Base-by-base conservation (phyloP, 129 eudicot genomes). In the Dittrichia graveolens region DNA sequence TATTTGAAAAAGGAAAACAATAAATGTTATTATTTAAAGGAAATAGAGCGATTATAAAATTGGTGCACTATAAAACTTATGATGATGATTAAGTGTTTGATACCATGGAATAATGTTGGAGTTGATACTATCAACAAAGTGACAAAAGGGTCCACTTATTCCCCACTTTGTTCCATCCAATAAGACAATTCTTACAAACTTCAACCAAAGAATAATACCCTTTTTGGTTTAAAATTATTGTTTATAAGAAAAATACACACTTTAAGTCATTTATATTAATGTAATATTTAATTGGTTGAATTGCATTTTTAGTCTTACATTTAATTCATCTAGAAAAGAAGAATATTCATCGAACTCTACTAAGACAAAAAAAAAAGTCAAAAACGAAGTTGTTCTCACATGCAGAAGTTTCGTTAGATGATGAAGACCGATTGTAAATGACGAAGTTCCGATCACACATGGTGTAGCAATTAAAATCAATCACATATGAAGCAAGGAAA, bases 121-220 rank as follows among this genome's bases (percentile, higher is more conserved):
- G 78, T 79, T 74, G 96, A 87, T 87, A 65, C 96, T 52, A 46
- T 72, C 80, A 79, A 74, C 78, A 81, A 76, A 72, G 74, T 54
- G 96, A 90, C 96, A 90, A 85, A 50, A 78, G 48, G 49, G 79
- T 84, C 74, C 79, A 81, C 76, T 56, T 65, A 73, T 61, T 76
- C 44, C 75, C 76, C 78, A 79, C 81, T 52, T 66, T 49, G 42
- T 74, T 82, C 86, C 89, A 80, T 82, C 87, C 40, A 77, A 57
- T 69, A 4, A 13, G 52, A 75, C 54, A 46, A 64, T 15, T 46
- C 43, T 37, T 55, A 75, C 15, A 49, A 49, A 11, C 3, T 54
- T 57, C 44, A 45, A n/a, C 11, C 19, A 43, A 48, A 13, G 57
- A 42, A 6, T 19, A 72, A 44, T 7, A 56, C 19, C 54, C 11